phyloP scores from a whole-genome alignment of 768 basidiomycete genomes.

The Collybiopsis confluens region DNA sequence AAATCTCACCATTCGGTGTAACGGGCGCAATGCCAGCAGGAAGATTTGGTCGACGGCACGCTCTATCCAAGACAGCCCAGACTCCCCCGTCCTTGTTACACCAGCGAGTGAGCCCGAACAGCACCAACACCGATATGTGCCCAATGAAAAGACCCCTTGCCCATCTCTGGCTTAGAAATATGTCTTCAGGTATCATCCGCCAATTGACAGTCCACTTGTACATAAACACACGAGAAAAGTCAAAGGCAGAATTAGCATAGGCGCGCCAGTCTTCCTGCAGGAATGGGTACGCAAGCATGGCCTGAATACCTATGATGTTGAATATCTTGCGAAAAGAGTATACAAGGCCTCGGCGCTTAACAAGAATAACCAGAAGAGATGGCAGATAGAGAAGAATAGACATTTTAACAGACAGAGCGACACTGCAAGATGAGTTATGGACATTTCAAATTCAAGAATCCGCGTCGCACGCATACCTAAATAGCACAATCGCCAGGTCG shows the following conservation, averaged over 20 bases:
- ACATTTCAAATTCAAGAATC: neutral
- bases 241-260: slow-evolving; percentile 78
- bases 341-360: slow-evolving; percentile 65
- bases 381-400: slow-evolving; percentile 87
- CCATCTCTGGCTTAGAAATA: slow-evolving; percentile 64
- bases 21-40: slow-evolving; percentile 45
- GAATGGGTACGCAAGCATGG: slow-evolving; percentile 67
- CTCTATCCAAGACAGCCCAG: slow-evolving; percentile 47
- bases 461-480: slow-evolving; percentile 50
- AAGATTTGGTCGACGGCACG: slow-evolving; percentile 43
- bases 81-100: slow-evolving; percentile 71
- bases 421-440: slow-evolving; percentile 43
- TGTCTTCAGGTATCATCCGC: slow-evolving; percentile 78
- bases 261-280: slow-evolving; percentile 51
- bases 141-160: slow-evolving; percentile 59
- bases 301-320: slow-evolving; percentile 46
- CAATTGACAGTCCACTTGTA: slow-evolving; percentile 99
- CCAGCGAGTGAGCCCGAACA: slow-evolving; percentile 76
- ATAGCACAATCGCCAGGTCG: slow-evolving; percentile 60
- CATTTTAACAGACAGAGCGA: slow-evolving; percentile 93
- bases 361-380: slow-evolving; percentile 76
- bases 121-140: slow-evolving; percentile 55
- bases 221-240: slow-evolving; percentile 83
- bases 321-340: slow-evolving; percentile 47
- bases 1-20: slow-evolving; percentile 60